These are phyloP conservation scores for Colletotrichum karsti DNA, from an alignment of 2,329 filamentous ascomycete species.

Conservation along the genomic window DNA sequence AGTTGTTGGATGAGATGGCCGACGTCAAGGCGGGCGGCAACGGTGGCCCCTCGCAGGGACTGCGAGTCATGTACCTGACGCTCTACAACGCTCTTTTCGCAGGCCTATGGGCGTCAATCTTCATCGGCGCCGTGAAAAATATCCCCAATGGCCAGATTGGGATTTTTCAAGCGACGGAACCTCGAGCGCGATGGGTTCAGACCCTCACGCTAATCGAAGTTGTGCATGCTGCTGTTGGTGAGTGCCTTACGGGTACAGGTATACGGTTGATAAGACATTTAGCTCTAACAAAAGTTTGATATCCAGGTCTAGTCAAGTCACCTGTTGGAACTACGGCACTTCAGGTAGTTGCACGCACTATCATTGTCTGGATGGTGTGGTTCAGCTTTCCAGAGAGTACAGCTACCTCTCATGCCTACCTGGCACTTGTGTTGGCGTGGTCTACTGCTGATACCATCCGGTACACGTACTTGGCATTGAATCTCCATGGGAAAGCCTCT, in stretches of 20 bases:
- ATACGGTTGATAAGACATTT: not conserved
- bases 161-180: constrained; percentile 69
- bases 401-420: constrained; percentile 65
- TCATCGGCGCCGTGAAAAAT: constrained; percentile 70
- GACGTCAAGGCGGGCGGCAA: not conserved
- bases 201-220: constrained; percentile 85
- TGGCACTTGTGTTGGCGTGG: constrained; percentile 87
- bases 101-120: constrained; percentile 79
- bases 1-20: constrained; percentile 1
- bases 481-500: constrained; percentile 71
- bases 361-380: constrained; percentile 89
- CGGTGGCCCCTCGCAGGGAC: not conserved
- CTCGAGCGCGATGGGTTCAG: constrained; percentile 82
- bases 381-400: constrained; percentile 74
- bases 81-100: constrained; percentile 86
- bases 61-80: constrained; percentile 70
- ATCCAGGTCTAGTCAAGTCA: constrained; percentile 80
- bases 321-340: constrained; percentile 86
- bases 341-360: constrained; percentile 87
- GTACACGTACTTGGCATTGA: constrained; percentile 88
- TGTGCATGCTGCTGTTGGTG: constrained; percentile 80
- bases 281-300: not conserved
- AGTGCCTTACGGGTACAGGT: constrained; percentile 31
- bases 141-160: constrained; percentile 59
- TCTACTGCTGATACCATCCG: constrained; percentile 89